Evolutionary conservation across 2,329 filamentous ascomycete species (phyloP).

Genomic region (Ophiostoma sp.): DNA sequence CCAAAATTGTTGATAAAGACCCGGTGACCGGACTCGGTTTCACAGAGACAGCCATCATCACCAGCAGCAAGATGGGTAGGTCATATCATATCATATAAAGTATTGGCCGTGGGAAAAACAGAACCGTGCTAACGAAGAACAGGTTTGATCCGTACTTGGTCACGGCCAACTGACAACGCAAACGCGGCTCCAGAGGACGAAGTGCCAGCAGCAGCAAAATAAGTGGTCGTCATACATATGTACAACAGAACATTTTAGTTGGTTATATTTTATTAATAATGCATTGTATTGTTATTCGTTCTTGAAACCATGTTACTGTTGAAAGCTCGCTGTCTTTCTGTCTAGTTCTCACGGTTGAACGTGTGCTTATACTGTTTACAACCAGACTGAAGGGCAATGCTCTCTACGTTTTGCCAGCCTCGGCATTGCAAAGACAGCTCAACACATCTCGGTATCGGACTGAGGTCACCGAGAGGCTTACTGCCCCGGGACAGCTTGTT

Average conservation of each 20-base stretch:
- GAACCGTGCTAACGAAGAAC: constrained; percentile 33
- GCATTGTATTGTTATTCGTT: not conserved
- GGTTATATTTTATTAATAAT: not conserved
- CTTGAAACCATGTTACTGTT: too few relatives aligned
- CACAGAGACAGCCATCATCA: constrained; percentile 87
- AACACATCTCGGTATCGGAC: not conserved
- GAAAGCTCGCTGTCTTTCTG: too few relatives aligned
- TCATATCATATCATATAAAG: not conserved
- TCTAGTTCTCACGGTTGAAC: not conserved
- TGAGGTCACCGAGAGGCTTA: not conserved
- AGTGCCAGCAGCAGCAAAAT: not conserved
- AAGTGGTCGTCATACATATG: not conserved
- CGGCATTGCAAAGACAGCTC: not conserved
- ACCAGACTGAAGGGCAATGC: too few relatives aligned
- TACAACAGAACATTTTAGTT: not conserved
- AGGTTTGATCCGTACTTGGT: constrained; percentile 39
- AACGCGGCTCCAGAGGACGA: constrained; percentile 27
- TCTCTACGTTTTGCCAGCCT: not conserved
- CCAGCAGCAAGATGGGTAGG: constrained; percentile 80
- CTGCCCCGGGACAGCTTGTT: not conserved
- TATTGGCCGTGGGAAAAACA: not conserved
- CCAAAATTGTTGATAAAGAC: constrained; percentile 78
- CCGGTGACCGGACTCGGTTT: constrained; percentile 90
- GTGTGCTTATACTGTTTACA: not conserved
- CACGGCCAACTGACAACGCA: constrained; percentile 38